phyloP scores from a whole-genome alignment of 1,284 basidiomycete genomes.

The Ceratorhiza oryzae-sativae region DNA sequence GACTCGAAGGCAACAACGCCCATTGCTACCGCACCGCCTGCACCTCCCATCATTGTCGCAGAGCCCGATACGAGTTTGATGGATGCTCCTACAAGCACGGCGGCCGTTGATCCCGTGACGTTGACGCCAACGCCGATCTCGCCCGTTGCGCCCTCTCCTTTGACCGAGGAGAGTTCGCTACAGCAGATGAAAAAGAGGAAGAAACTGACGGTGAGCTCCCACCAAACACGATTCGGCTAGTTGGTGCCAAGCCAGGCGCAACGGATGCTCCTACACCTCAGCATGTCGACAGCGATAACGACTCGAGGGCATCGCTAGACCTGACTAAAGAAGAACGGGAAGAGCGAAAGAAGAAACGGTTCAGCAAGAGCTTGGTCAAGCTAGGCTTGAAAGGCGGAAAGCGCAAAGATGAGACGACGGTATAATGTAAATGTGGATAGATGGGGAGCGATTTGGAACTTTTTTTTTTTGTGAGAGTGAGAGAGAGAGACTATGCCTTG shows the following conservation, averaged over 20 bases:
- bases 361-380: conserved; percentile 25
- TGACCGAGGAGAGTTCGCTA: neutral
- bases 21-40: neutral
- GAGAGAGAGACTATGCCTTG: conserved; percentile 6
- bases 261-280: neutral
- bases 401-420: conserved; percentile 8
- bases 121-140: conserved; percentile 10
- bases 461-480: conserved; percentile 1
- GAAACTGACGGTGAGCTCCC: conserved; percentile 7
- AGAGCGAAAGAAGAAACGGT: conserved; percentile 27
- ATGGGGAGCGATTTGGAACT: neutral
- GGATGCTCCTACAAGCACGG: conserved; percentile 20
- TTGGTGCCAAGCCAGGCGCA: conserved; percentile 2
- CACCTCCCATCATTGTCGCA: conserved; percentile 3
- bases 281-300: conserved; percentile 12
- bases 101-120: neutral
- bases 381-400: conserved; percentile 17
- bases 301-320: conserved; percentile 28
- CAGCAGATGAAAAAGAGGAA: conserved; percentile 16
- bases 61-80: conserved; percentile 28
- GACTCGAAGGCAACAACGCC: conserved; percentile 45
- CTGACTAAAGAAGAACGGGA: conserved; percentile 12
- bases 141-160: conserved; percentile 7
- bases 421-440: neutral
- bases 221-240: conserved; percentile 25